Base-by-base conservation (phyloP, 495 filamentous ascomycete genomes). In the Entonaema liquescens region DNA sequence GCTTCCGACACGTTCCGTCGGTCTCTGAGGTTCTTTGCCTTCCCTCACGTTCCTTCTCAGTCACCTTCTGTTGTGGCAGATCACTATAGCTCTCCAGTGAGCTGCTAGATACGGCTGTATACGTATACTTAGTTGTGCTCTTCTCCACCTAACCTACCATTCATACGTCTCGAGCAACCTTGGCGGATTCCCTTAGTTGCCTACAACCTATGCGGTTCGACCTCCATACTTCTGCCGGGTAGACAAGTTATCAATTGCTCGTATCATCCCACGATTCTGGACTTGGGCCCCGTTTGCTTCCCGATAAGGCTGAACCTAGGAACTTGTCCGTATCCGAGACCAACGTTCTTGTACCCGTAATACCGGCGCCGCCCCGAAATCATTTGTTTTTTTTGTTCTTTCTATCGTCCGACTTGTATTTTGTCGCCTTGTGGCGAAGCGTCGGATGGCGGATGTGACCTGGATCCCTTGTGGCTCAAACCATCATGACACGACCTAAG, bases 401-500 rank as follows among this genome's bases (percentile, higher is more conserved):
- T 42, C 52, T 59, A 67, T 65, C 73, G 72, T 72, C 74, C 61
- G 52, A 65, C 67, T 75, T 72, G 63, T 55, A 67, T 65, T 49
- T 62, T 65, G 72, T 60, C 70, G 52, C 59, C 57, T 59, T 74
- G 65, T 73, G 71, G 67, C 63, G 21, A 67, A 56, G 65, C 59
- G 60, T 76, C 76, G 76, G 71, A 78, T 78, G 74, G 76, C 71
- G 74, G 74, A 74, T 74, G 68, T 74, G 69, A 73, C 72, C 71
- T 70, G 52, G 47, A 61, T 71, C 56, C 29, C 26, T 62, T 71
- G 71, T 73, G 66, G 70, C 71, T 73, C 66, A 71, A 74, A 58
- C 71, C 76, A 78, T 72, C 78, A 89, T 89, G 87, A 88, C 85
- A 74, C 85, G 87, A 72, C 87, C 86, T 38, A 88, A 86, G 76